Evolutionary conservation across 352 stramenopile genomes (phyloP).

Genomic region (Phytophthora cryptogea): DNA sequence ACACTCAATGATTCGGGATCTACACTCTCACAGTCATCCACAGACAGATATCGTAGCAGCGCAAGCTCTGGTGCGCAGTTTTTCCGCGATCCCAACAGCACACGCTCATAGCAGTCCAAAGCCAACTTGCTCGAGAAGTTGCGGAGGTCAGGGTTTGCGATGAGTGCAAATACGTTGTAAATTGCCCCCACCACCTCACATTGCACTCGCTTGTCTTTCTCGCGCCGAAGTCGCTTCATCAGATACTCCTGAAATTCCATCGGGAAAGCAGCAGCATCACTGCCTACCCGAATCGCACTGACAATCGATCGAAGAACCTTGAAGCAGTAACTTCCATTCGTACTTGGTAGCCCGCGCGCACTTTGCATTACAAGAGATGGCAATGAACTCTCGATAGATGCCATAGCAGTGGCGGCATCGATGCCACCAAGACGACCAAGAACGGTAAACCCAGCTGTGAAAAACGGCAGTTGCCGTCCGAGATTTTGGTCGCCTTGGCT

Average conservation of each 20-base stretch:
- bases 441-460: slow-evolving; percentile 42
- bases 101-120: slow-evolving; percentile 23
- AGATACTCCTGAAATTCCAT: slow-evolving; percentile 31
- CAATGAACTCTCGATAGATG: slow-evolving; percentile 28
- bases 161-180: slow-evolving; percentile 40
- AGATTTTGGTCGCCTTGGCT: slow-evolving; percentile 11
- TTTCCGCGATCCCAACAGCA: slow-evolving; percentile 24
- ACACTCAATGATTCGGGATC: slow-evolving; percentile 6
- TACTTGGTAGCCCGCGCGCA: slow-evolving; percentile 1
- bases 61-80: slow-evolving; percentile 17
- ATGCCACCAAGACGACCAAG: slow-evolving; percentile 37
- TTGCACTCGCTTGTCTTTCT: slow-evolving; percentile 24
- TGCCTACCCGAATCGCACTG: slow-evolving; percentile 20
- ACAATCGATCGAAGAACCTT: slow-evolving; percentile 32
- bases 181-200: slow-evolving; percentile 25
- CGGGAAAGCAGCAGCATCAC: slow-evolving; percentile 22
- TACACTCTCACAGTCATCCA: slow-evolving; percentile 3
- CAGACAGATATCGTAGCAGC: slow-evolving; percentile 25
- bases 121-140: slow-evolving; percentile 21
- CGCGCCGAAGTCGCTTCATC: slow-evolving; percentile 20
- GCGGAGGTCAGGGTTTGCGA: slow-evolving; percentile 21
- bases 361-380: slow-evolving; percentile 41
- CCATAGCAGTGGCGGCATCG: slow-evolving; percentile 21
- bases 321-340: slow-evolving; percentile 1
- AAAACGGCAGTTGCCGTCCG: slow-evolving; percentile 26